These are phyloP conservation scores for Coemansia sp. DNA, from an alignment of 192 early-diverging fungal genomes.

Conservation along the genomic window DNA sequence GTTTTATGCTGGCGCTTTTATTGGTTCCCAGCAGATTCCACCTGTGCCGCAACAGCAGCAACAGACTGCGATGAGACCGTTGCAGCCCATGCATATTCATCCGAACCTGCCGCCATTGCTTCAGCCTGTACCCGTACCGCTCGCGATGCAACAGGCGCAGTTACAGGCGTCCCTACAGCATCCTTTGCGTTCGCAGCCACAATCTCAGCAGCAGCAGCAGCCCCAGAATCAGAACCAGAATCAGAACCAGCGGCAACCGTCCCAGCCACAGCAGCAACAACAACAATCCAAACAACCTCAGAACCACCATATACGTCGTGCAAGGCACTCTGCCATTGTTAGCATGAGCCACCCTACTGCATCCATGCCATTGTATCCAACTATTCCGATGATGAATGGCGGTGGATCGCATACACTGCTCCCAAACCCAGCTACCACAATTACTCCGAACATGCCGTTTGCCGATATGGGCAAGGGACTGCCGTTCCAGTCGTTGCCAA, in stretches of 20 bases:
- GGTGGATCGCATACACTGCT: conserved; percentile 27
- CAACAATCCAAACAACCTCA: conserved; percentile 10
- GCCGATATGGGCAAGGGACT: conserved; percentile 55
- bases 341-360: conserved; percentile 15
- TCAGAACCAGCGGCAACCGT: conserved; percentile 2
- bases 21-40: neutral
- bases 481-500: conserved; percentile 34
- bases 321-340: conserved; percentile 35
- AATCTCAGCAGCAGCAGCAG: conserved; percentile 3
- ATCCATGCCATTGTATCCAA: conserved; percentile 8
- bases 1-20: neutral
- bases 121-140: conserved; percentile 15
- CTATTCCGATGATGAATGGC: conserved; percentile 10
- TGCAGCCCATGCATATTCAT: conserved; percentile 13
- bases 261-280: conserved; percentile 6
- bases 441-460: conserved; percentile 55
- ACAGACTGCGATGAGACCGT: neutral
- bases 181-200: conserved; percentile 4
- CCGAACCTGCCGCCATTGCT: conserved; percentile 5
- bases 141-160: neutral
- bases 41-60: conserved; percentile 14
- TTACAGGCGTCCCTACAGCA: conserved; percentile 1
- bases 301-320: conserved; percentile 35
- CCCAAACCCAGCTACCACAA: conserved; percentile 50
- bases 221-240: neutral